Base-by-base conservation (phyloP, 2,329 filamentous ascomycete species). In the Pseudocercospora eumusae region DNA sequence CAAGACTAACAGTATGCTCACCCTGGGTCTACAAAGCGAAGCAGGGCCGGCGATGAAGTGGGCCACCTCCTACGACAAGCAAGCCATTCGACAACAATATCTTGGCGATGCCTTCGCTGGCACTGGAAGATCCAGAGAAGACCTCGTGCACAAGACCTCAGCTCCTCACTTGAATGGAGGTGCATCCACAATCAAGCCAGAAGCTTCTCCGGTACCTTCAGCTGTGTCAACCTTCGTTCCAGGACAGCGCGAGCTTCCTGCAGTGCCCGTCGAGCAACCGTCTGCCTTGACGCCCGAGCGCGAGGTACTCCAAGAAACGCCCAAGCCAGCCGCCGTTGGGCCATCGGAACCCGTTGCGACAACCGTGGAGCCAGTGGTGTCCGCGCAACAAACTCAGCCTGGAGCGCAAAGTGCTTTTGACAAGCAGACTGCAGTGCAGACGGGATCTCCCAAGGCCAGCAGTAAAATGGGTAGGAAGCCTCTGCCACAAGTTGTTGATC, bases 21-120 rank as follows among this genome's bases (percentile, higher is more conserved):
- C 92, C 2, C 80, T 98, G 52, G 93, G 96, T 73, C 89, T 98
- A 64, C 83, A 93, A 71, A 92, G 83, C 57, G 95, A 96, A 75
- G 93, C 93, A 18, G 95, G 90, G 8, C 90, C 92, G 23, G 95
- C 95, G 0, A 89, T 99, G 88, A 96, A 96, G 76, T 99, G 95
- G 95, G 92, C 93, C 31, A 93, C 84, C 76, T 92, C 92, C 71
- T 98, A 97, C 74, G 95, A 98, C 77, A 96, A 95, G 77, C 88
- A 95, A 71, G 83, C 88, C 7, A 88, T 96, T 65, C 88, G 92
- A 58, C 87, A 91, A 66, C 87, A 91, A n/a, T 98, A 98, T 76
- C 82, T 98, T 56, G 85, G 86, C 50, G 88, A 96, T 73, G 80
- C 79, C 53, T 86, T 83, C 67, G 87, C 89, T 45, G 92, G 93